Base-by-base conservation (phyloP, 441 rosid genomes). In the Eruca vesicaria region DNA sequence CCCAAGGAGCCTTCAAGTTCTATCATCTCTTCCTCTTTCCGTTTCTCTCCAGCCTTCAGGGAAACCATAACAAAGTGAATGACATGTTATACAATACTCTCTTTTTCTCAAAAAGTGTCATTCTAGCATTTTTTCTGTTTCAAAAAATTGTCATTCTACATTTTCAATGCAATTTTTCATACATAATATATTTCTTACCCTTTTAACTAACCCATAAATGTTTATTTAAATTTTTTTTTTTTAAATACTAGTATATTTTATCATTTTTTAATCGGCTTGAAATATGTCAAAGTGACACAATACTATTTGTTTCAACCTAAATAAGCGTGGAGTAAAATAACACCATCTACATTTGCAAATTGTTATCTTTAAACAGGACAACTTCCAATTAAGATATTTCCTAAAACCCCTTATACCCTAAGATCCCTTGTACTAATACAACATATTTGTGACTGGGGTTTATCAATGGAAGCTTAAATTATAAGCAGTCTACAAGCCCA, bases 21-120 rank as follows among this genome's bases (percentile, higher is more conserved):
- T 79, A 94, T 88, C 78, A 78, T 88, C 82, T 94, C 99, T 82
- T 92, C 97, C 52, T 92, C 99, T 82, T 92, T 94, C 71, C 99
- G 84, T 78, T 92, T 94, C 79, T 94, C 99, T 71, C 97, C 98
- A 74, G 99, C 98, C 94, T 92, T 79, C 79, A 55, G n/a, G 6
- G 68, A 68, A 50, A 68, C 12, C 12, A 55, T 43, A 31, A 33
- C 71, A 45, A 23, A 63, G 78, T 33, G 26, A 55, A 68, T 28
- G 7, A 19, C 9, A 57, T 58, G 52, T 57, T 36, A 68, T 3
- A 63, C 4, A 56, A 23, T 23, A 23, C 26, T 23, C 26, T 3
- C 26, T 23, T 3, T 23, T 23, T n/a, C n/a, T n/a, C n/a, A n/a
- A n/a, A n/a, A n/a, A n/a, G n/a, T n/a, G 26, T 23, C 26, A 23